Conservation (phyloP, 192 early-diverging fungal genomes). For the Coemansia sp. region DNA sequence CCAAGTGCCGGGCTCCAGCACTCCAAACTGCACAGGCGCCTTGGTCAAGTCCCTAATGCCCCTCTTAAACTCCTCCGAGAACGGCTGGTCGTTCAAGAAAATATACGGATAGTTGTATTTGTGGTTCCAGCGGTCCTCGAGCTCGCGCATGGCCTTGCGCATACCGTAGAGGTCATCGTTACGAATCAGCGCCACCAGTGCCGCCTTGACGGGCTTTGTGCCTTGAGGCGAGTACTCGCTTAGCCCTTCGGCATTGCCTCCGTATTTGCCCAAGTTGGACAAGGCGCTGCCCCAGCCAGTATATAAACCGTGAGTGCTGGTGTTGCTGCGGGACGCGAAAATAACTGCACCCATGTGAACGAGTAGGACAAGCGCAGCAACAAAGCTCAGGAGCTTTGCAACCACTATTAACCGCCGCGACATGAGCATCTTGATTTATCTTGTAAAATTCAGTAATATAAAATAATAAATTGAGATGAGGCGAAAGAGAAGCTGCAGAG, state of each 20-base stretch:
- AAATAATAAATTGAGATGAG: neutral
- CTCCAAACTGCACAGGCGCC: slow-evolving; percentile 36
- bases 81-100: slow-evolving; percentile 74
- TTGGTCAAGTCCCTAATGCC: slow-evolving; percentile 43
- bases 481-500: neutral
- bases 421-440: slow-evolving; percentile 20
- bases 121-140: slow-evolving; percentile 72
- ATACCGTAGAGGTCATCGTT: slow-evolving; percentile 67
- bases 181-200: slow-evolving; percentile 65
- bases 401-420: slow-evolving; percentile 29
- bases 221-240: slow-evolving; percentile 18
- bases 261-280: slow-evolving; percentile 13
- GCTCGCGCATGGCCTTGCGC: slow-evolving; percentile 54
- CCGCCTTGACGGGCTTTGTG: slow-evolving; percentile 55
- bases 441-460: neutral
- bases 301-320: slow-evolving; percentile 24
- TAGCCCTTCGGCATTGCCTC: slow-evolving; percentile 1
- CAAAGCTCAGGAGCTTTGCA: slow-evolving; percentile 33
- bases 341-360: slow-evolving; percentile 34
- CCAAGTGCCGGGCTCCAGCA: slow-evolving; percentile 35
- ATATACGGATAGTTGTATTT: slow-evolving; percentile 79
- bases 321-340: slow-evolving; percentile 37
- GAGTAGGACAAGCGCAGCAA: slow-evolving; percentile 30
- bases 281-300: slow-evolving; percentile 31
- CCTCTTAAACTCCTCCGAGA: slow-evolving; percentile 63